These are phyloP conservation scores for Tricholoma bakamatsutake DNA, from an alignment of 768 basidiomycete species.

Conservation along the genomic window DNA sequence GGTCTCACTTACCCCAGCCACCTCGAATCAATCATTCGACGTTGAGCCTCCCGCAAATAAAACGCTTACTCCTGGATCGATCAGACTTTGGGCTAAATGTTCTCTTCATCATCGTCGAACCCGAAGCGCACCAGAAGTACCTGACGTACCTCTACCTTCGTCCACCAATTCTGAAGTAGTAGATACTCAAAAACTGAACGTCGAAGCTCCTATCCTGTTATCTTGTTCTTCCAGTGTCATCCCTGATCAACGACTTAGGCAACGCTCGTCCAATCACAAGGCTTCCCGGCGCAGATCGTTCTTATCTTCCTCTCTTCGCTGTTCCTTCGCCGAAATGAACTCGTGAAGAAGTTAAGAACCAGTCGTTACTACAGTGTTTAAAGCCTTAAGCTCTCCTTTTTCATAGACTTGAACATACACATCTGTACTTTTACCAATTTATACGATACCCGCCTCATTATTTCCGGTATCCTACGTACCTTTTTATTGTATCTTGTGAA, in stretches of 20 bases:
- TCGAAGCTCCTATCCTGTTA: conserved; percentile 16
- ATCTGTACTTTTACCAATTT: conserved; percentile 13
- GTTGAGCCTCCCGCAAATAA: conserved; percentile 10
- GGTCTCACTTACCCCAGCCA: conserved; percentile 14
- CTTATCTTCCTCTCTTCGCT: conserved; percentile 10
- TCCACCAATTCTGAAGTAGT: neutral
- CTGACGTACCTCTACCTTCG: conserved; percentile 12
- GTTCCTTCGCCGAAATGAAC: conserved; percentile 8
- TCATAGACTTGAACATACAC: conserved; percentile 2
- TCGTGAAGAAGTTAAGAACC: conserved; percentile 23
- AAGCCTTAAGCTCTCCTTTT: conserved; percentile 16
- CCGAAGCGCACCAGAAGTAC: conserved; percentile 46
- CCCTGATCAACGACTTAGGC: conserved; percentile 6
- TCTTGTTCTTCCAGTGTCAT: conserved; percentile 7
- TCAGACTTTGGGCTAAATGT: conserved; percentile 46
- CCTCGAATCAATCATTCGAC: conserved; percentile 7
- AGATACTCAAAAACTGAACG: conserved; percentile 13
- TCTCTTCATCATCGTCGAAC: conserved; percentile 36
- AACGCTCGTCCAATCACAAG: conserved; percentile 4
- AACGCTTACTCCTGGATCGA: conserved; percentile 25
- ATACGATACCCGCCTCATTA: conserved; percentile 14
- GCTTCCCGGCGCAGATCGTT: conserved; percentile 7
- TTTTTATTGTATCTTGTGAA: conserved; percentile 2
- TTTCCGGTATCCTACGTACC: conserved; percentile 9
- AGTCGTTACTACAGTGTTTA: conserved; percentile 31